Evolutionary conservation across 495 filamentous ascomycete genomes (phyloP).

Genomic region (Xylaria palmicola): DNA sequence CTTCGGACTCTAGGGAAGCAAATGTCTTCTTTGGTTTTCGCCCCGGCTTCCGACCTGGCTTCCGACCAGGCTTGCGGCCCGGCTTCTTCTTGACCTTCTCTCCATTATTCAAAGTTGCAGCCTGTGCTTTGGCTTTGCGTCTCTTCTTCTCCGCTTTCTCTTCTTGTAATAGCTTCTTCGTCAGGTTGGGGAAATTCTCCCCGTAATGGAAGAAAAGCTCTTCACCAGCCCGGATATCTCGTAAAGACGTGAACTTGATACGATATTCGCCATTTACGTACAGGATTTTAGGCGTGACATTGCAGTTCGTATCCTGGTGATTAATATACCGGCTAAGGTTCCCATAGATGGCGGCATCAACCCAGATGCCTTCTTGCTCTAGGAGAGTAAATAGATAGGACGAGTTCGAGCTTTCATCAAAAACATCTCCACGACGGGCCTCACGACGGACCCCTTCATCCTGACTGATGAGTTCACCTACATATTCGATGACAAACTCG

Average conservation of each 20-base stretch:
- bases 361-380: constrained; percentile 50
- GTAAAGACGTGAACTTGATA: constrained; percentile 63
- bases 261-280: constrained; percentile 65
- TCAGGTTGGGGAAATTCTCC: constrained; percentile 51
- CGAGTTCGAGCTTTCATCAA: constrained; percentile 59
- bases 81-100: constrained; percentile 32
- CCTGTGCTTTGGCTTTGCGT: constrained; percentile 32
- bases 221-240: constrained; percentile 59
- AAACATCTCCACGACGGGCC: constrained; percentile 57
- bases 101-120: constrained; percentile 18
- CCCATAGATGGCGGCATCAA: constrained; percentile 53
- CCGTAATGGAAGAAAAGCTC: constrained; percentile 74
- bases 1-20: constrained; percentile 23
- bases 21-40: constrained; percentile 32
- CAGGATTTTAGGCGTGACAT: constrained; percentile 56
- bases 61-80: constrained; percentile 31
- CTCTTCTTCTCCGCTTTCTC: constrained; percentile 40
- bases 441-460: constrained; percentile 59
- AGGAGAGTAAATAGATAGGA: constrained; percentile 69
- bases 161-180: constrained; percentile 47
- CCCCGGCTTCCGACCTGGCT: constrained; percentile 30
- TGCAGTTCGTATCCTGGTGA: constrained; percentile 53
- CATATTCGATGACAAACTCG: constrained; percentile 70
- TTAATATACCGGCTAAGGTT: constrained; percentile 68
- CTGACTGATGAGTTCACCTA: constrained; percentile 65